Base-by-base conservation (phyloP, 2,329 filamentous ascomycete genomes). In the Exserohilum turcica region DNA sequence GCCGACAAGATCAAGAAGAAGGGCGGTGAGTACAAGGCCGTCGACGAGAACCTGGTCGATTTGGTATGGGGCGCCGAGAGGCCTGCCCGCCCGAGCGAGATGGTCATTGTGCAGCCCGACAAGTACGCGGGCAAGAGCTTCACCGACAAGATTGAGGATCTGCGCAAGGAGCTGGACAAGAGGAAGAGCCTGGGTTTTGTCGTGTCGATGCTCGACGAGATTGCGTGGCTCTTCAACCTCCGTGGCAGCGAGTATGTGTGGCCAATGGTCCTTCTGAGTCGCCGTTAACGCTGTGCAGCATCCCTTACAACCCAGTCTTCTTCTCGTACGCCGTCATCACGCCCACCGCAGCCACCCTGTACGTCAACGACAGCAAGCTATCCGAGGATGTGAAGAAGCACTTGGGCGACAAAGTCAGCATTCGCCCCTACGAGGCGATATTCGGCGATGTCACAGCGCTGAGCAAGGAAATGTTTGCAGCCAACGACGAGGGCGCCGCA, bases 151-250 rank as follows among this genome's bases (percentile, higher is more conserved):
- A 84, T 99, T 7, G 81, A 84, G 19, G 92, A 96, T 39, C 78
- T 99, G 51, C 86, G 92, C n/a, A 92, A 93, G 72, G 92, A 97
- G 64, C 79, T 99, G 13, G 87, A 90, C 56, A 96, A 94, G 80
- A 95, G 90, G 78, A 94, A 94, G 71, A 88, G 87, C 5, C 84
- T 87, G 15, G 93, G 91, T 1, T 91, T 97, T 64, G 86, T 97
- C 43, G 85, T 97, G 39, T 97, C 92, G 5, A 92, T 95, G 87
- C 84, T 99, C 37, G 94, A 99, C 68, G 94, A 99, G 76, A 86
- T 97, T 65, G 94, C 94, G 9, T 99, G 94, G 94, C 82, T 99
- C n/a, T 97, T 97, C 80, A 99, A 99, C 76, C 79, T 99, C 43
- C 87, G 94, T 64, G 94, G 94, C 65, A 94, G 84, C 73, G 94